Percentiles rank a stretch among this genome's conserved stretches.
Evolutionary conservation across 345 rosid species (phyloP).

Genomic region (Syzygium aromaticum): DNA sequence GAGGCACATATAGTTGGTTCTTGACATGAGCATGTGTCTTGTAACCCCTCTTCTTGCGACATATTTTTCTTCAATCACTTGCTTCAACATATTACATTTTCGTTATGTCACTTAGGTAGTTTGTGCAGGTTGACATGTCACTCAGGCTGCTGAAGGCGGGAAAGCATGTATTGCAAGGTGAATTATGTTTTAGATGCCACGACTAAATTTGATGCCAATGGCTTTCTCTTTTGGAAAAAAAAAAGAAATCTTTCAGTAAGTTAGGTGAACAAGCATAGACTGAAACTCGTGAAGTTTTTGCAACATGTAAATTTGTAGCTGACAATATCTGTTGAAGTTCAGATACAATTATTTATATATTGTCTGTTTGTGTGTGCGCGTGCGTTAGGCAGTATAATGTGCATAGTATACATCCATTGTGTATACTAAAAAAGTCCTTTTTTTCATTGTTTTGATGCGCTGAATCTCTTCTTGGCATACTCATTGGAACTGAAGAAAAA

Average conservation of each 20-base stretch:
- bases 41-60: not conserved
- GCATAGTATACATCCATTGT: not conserved
- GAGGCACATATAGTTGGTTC: not conserved
- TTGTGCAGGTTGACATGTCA: slow-evolving; percentile 66
- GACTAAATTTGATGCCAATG: not conserved
- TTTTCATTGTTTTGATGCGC: slow-evolving; percentile 1
- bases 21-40: not conserved
- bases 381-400: not conserved
- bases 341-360: not conserved
- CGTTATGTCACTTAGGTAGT: not conserved
- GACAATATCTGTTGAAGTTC: not conserved
- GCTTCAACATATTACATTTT: not conserved
- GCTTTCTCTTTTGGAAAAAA: not conserved
- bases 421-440: not conserved
- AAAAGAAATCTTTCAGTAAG: not conserved
- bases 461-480: slow-evolving; percentile 28
- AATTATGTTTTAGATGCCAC: not conserved
- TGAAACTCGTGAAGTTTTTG: not conserved
- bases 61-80: not conserved
- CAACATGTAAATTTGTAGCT: not conserved
- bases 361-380: not conserved
- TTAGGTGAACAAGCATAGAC: not conserved
- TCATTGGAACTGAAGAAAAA: slow-evolving; percentile 66
- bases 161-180: slow-evolving; percentile 92
- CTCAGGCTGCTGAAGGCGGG: slow-evolving; percentile 77